These are phyloP conservation scores for Aspergillus sp. DNA, from an alignment of 2,329 filamentous ascomycete genomes.

Conservation along the genomic window DNA sequence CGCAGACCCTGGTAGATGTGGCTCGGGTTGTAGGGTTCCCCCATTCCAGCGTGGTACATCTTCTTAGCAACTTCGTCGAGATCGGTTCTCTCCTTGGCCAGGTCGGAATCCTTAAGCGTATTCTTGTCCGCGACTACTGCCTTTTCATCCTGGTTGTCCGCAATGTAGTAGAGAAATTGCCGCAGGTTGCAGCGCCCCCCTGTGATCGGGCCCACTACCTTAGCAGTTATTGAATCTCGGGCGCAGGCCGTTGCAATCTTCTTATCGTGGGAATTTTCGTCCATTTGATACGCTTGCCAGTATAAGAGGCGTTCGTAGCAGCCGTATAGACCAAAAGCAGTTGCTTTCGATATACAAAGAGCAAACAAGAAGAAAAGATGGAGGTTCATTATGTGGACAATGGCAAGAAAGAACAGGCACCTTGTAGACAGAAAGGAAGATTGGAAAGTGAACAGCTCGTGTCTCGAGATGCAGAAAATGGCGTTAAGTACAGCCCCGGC, in stretches of 20 bases:
- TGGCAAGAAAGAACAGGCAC: too few species aligned
- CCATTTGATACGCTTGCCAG: not conserved
- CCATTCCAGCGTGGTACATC: not conserved
- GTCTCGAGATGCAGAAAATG: too few species aligned
- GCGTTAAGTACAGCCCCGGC: too few species aligned
- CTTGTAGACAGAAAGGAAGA: too few species aligned
- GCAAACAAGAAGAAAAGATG: not conserved
- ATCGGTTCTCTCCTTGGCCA: not conserved
- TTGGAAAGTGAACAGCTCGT: not conserved
- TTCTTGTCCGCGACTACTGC: not conserved
- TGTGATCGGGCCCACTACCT: not conserved
- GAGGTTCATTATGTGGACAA: not conserved
- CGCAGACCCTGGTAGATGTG: too few species aligned
- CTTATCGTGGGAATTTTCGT: not conserved
- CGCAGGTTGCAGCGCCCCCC: not conserved
- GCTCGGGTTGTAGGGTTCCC: too few species aligned
- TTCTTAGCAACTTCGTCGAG: not conserved
- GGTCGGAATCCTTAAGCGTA: not conserved
- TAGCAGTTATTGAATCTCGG: not conserved
- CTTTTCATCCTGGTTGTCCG: not conserved
- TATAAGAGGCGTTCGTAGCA: not conserved
- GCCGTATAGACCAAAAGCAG: not conserved
- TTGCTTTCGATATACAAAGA: not conserved
- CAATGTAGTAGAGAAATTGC: not conserved
- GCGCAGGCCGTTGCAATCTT: not conserved